Evolutionary conservation across 2,329 filamentous ascomycete species (phyloP), one percentile per base, ranked within the genome.

Genomic region (Pestalotiopsis sp.): DNA sequence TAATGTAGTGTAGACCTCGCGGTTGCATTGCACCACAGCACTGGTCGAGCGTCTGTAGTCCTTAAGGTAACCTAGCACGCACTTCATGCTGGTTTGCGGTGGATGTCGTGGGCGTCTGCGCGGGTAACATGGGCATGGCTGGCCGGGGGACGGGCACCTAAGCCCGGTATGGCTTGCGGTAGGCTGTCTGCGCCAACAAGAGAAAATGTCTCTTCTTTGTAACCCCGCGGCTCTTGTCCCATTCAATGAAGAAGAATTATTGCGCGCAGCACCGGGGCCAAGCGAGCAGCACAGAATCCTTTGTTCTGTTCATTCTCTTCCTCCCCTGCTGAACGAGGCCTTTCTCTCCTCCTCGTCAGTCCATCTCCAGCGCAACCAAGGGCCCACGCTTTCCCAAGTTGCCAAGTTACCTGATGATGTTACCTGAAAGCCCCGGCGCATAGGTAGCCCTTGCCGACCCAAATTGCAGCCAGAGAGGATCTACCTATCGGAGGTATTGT

Each of bases 151-250:
- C 20, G 45, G 17, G 20, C 14, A 52, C 45, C 17, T n/a, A 52
- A n/a, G 45, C 9, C 9, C 45, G 17, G 20, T 14, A 52, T 52
- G 45, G 45, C 17, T 52, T n/a, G n/a, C 13, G 13, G 41, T 49
- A 49, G 41, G 13, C 13, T 49, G 17, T 52, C 45, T 52, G 45
- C 11, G 17, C 45, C 45, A 52, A 17, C 17, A 52, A 52, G 45
- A 20, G 45, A 52, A 52, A 52, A 20, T 52, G 45, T 52, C 45
- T 52, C 17, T 40, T 20, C 27, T 62, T 36, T 40, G 14, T 40
- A 36, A 62, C 59, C 59, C 59, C 59, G 59, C 59, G 59, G 59
- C 59, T 62, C 59, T 62, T 36, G 59, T 36, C 25, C 25, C 14
- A n/a, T 52, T 52, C 7, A n/a, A 52, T 52, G 17, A 52, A n/a